Base-by-base conservation (phyloP, 129 eudicot species). In the Ambrosia trifida region DNA sequence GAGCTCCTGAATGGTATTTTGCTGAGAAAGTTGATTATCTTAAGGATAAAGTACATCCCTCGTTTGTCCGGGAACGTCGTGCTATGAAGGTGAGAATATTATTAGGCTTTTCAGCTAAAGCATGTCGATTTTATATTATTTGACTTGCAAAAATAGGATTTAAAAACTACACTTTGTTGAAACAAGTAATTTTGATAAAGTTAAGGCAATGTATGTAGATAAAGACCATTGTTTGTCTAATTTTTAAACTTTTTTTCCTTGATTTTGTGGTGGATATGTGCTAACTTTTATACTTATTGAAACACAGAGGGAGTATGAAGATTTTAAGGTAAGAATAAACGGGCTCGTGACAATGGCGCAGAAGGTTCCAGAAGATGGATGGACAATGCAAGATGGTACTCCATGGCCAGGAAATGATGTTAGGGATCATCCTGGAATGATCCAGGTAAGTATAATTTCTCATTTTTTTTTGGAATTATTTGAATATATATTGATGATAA, bases 311-410 rank as follows among this genome's bases (percentile, higher is more conserved):
- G 97, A 91, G 2, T 91, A 91, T 68, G 97, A 91, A 67, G 96
- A 88, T 74, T 91, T 91, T 59, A 91, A 88, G 86, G 81, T 91
- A 53, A 83, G 94, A 76, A 89, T 92, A 53, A 92, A 92, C 69
- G 91, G 95, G 65, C 79, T 92, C 35, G 98, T 92, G 49, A 82
- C 96, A 28, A 83, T 82, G 91, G 98, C 98, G 18, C 89, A 83
- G 44, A 91, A 91, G 80, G 97, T 91, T 87, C 97, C 97, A 1
- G 97, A 91, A 59, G 97, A 91, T 16, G 97, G 97, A 7, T 91
- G 97, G 97, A 91, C 97, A 10, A 91, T 91, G 97, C 97, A 91
- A 73, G 97, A 91, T 56, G 97, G 97, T 36, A 91, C 95, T 59
- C 97, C 88, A 19, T 91, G 97, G 97, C 97, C 97, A 1, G 97